Evolutionary conservation across 805 yeast species (phyloP), one percentile per base, ranked within the genome.

Genomic region (Hanseniaspora thailandica): DNA sequence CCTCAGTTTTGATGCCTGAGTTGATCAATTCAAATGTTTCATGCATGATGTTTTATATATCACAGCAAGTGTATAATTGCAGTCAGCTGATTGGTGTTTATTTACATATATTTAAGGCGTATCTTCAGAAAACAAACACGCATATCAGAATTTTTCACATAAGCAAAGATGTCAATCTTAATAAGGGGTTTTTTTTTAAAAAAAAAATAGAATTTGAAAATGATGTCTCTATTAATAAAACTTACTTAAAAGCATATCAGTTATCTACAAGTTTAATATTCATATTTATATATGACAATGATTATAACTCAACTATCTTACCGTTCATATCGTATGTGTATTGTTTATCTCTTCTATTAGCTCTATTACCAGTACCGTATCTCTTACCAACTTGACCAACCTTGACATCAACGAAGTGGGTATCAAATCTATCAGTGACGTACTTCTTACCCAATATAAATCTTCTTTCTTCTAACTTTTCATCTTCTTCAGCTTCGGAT

Each of bases 361-460:
- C 97, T 71, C 96, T 86, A 59, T 82, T 75, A 19, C 87, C 77
- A 39, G 88, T 86, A 69, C 97, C 97, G 65, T 90, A 90, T 64
- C 97, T 81, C 76, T 71, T 79, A 48, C 97, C 98, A 52, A 88
- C 93, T 54, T 78, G 71, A 35, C 96, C 97, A 46, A 84, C 86
- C 63, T 76, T 80, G 44, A 87, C 83, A 57, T 81, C 76, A 20
- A 84, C 81, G 68, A 90, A 89, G 63, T 79, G 80, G 74, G 84
- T 85, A 50, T 75, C 75, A 50, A 76, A 68, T 63, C 81, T 78
- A 62, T 88, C 96, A 45, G 87, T 89, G 59, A 78, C 71, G 57
- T 74, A 69, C 59, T 78, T 73, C 51, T 77, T 74, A 17, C 88
- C 93, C 52, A 76, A 60, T 55, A 78, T 73, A 6, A 66, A 60